These are phyloP conservation scores for Globisporangium spinosum DNA, from an alignment of 352 stramenopile genomes.

Conservation along the genomic window DNA sequence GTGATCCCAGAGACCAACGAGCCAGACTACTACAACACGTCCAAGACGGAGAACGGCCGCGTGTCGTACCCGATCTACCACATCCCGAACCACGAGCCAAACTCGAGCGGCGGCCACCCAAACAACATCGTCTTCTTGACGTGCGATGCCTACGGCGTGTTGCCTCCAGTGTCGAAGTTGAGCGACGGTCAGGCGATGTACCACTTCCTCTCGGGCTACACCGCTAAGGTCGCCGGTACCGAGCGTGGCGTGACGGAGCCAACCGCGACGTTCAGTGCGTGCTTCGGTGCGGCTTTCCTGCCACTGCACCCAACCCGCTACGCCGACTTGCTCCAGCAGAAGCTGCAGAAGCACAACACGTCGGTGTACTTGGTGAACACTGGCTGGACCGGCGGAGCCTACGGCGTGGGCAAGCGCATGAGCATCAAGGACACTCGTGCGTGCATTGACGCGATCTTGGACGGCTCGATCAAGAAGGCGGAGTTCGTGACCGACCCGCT, in stretches of 20 bases:
- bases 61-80: constrained; percentile 99
- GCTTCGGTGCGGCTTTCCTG: constrained; percentile 97
- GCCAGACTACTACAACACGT: constrained; percentile 94
- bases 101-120: constrained; percentile 90
- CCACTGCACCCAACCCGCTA: constrained; percentile 96
- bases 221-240: constrained; percentile 97
- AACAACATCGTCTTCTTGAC: constrained; percentile 98
- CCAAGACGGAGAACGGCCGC: constrained; percentile 97
- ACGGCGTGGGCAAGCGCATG: constrained; percentile 97
- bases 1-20: constrained; percentile 68
- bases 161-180: constrained; percentile 95
- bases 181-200: constrained; percentile 96
- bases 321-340: constrained; percentile 95
- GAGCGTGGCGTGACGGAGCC: constrained; percentile 96
- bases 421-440: constrained; percentile 95
- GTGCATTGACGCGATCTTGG: constrained; percentile 95
- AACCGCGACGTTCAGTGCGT: constrained; percentile 94
- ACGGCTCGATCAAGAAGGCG: constrained; percentile 93
- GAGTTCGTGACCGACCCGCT: constrained; percentile 84
- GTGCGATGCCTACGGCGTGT: constrained; percentile 97
- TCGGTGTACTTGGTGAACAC: constrained; percentile 97
- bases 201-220: constrained; percentile 98
- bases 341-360: constrained; percentile 93
- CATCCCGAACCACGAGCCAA: constrained; percentile 93
- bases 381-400: constrained; percentile 95